Base-by-base conservation (phyloP, 2,329 filamentous ascomycete species). In the Neofusicoccum kwambonambiense region DNA sequence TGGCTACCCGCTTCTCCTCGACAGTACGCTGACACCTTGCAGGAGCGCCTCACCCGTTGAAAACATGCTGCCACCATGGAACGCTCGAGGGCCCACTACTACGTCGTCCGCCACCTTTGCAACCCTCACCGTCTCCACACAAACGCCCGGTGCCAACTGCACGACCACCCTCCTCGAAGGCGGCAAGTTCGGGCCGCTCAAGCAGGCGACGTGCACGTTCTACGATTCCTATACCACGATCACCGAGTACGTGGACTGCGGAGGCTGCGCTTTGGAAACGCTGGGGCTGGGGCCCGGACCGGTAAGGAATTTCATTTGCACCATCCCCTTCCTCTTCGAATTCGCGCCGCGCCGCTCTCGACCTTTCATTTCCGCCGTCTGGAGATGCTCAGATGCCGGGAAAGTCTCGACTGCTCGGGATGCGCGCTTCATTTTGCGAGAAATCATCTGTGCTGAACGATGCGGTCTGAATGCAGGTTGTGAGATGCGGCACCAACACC, bases 241-340 rank as follows among this genome's bases (percentile, higher is more conserved):
- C 8, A 75, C 73, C 4, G 63, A 60, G 1, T 73, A 71, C n/a
- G 72, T 68, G 2, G 68, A 75, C 12, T 76, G 74, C 22, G 67
- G 67, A 7, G 71, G 72, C 15, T 75, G 73, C 52, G 66, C 45
- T 3, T 27, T 75, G 31, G 11, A 58, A 11, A 73, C 69, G 3
- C 47, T 50, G 50, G 39, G 13, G 11, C 56, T 74, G 1, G 73
- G 74, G 1, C 47, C 70, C 6, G 74, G 73, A 15, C 64, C 72
- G 27, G 74, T 75, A 27, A 64, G 61, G 9, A 35, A 8, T 34
- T 31, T 62, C 35, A 41, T 34, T 62, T 34, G 13, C 2, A n/a
- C 1, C 17, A 22, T 13, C 11, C 3, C 39, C 39, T 45, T 13
- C 19, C n/a, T 31, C 37, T 44, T 12, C 45, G 54, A 35, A 45